Base-by-base conservation (phyloP, 495 filamentous ascomycete genomes). In the Eremomyces bilateralis region DNA sequence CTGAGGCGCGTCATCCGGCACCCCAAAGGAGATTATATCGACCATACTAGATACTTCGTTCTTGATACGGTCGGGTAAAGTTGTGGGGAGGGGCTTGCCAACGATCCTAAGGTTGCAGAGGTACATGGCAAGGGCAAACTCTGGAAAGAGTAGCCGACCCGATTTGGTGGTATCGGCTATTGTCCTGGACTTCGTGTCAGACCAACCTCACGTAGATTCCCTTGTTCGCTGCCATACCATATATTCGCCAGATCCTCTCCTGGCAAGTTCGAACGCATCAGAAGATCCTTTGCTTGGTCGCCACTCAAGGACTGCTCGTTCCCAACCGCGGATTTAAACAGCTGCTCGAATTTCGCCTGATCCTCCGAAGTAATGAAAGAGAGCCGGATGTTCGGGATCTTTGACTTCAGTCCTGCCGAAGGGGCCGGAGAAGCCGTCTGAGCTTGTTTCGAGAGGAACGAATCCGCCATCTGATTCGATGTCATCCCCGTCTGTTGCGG, bases 31-130 rank as follows among this genome's bases (percentile, higher is more conserved):
- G 42, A 99, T 99, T 29, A 95, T 95, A 49, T 99, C 90, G 21
- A 99, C 90, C 88, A 99, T 95, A 48, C 90, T 90, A 6, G 85
- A 94, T 20, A 99, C 90, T 55, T 99, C 90, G 50, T 95, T 99
- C 54, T 67, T 75, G 31, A 95, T 71, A 27, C 67, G 75, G 27
- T 94, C 84, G 0, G 90, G 85, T 2, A 99, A 59, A 10, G 50
- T 49, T 1, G 60, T 44, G 1, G 90, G 90, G 6, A 99, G 48
- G 0, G 69, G 59, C 53, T 91, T 92, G 20, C 84, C 84, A 12
- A 79, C 79, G 12, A 94, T 62, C 54, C 77, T 82, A 43, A 95
- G 48, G 42, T 94, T 95, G 60, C 90, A 99, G 15, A 99, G 73
- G 49, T 99, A 99, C 90, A 99, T 93, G 28, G 90, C 82, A 32